Evolutionary conservation across 164 flowering plant species (phyloP), one percentile per base, ranked within the genome.

Genomic region (grape (Vitis vinifera)): DNA sequence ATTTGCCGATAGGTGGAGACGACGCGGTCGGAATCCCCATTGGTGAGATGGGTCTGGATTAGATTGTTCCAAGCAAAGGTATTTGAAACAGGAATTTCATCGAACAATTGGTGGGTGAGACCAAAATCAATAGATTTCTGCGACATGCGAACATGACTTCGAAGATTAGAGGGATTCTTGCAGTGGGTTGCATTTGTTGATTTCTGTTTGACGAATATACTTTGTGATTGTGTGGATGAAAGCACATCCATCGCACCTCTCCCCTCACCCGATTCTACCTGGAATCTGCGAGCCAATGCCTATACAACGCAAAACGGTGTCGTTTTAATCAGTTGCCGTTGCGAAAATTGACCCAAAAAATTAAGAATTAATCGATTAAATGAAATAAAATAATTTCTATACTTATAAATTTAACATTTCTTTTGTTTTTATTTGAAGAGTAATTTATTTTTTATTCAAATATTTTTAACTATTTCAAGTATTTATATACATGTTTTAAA

Each of bases 31-130:
- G 72, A 58, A 30, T 84, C 70, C 1, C 77, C 77, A 70, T 65
- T 72, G 67, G 66, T 47, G 44, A 89, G 71, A 69, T 88, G 84
- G 73, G 78, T 75, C 51, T 79, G 88, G 68, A 89, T 83, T 11
- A 84, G 71, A 14, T 19, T 73, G 79, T 88, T 91, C 92, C 93
- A 91, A 58, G 85, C 71, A 67, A 78, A 87, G 8, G 87, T 79
- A 55, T 83, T 69, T 55, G 72, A 55, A 3, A 16, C 67, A 63
- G 87, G 88, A 72, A 85, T 85, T 82, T 81, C 79, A 47, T 81
- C 88, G 71, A 85, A 72, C 85, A 73, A 16, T 10, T 77, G 74
- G 74, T 55, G 73, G 76, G 78, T 64, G 15, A 0, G 53, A 1
- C 48, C 14, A n/a, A 19, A 4, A 16, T 30, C 23, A 0, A 11